Evolutionary conservation across 1,284 basidiomycete genomes (phyloP).

Genomic region (Moesziomyces parantarcticus): DNA sequence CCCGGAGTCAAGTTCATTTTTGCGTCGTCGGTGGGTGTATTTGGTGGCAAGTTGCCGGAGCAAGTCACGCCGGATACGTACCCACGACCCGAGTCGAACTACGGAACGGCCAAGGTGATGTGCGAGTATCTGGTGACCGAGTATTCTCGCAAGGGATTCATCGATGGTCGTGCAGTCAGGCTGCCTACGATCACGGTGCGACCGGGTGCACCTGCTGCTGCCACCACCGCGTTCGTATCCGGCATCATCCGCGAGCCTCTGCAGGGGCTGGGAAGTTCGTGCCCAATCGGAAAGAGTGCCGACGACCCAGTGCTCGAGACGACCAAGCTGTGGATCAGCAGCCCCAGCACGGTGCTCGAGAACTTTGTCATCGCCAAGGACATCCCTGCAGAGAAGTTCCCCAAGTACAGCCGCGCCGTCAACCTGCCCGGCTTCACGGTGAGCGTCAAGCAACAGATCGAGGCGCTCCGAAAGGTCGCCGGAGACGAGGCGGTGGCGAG

Average conservation of each 20-base stretch:
- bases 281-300: constrained; percentile 40
- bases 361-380: constrained; percentile 49
- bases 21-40: constrained; percentile 44
- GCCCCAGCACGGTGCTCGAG: constrained; percentile 40
- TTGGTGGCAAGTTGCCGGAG: constrained; percentile 45
- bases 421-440: constrained; percentile 52
- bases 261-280: constrained; percentile 33
- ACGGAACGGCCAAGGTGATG: constrained; percentile 53
- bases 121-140: constrained; percentile 52
- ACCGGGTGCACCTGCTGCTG: constrained; percentile 45
- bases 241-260: constrained; percentile 53
- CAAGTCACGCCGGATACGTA: constrained; percentile 38
- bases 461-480: constrained; percentile 41
- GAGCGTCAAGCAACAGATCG: constrained; percentile 42
- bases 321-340: constrained; percentile 35
- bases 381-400: constrained; percentile 20
- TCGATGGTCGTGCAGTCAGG: constrained; percentile 43
- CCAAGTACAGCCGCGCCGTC: constrained; percentile 26
- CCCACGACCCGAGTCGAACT: constrained; percentile 44
- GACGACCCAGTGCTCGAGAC: constrained; percentile 33
- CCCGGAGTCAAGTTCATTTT: constrained; percentile 41
- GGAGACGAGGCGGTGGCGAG: constrained; percentile 39
- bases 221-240: constrained; percentile 51
- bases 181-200: constrained; percentile 49
- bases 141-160: constrained; percentile 46